phyloP scores from a whole-genome alignment of 768 basidiomycete genomes.

The Psilocybe sp. region DNA sequence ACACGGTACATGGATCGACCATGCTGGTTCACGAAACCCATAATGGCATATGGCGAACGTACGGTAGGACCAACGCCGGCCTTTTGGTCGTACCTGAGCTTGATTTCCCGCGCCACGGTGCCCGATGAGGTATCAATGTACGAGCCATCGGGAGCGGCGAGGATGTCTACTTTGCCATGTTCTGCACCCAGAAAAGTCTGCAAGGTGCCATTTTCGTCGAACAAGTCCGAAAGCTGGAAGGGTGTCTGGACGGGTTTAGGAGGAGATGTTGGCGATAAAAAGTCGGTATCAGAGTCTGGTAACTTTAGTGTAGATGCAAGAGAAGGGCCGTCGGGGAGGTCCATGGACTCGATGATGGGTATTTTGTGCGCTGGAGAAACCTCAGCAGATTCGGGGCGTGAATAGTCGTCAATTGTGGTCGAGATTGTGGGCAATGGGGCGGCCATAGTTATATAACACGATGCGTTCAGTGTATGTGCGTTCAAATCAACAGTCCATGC shows the following conservation, averaged over 20 bases:
- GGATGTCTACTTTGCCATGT: slow-evolving; percentile 53
- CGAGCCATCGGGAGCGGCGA: slow-evolving; percentile 65
- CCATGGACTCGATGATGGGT: slow-evolving; percentile 22
- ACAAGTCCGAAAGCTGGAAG: slow-evolving; percentile 43
- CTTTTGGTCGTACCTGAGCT: slow-evolving; percentile 69
- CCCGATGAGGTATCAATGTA: slow-evolving; percentile 83
- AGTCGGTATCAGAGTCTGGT: slow-evolving; percentile 23
- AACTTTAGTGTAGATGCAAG: slow-evolving; percentile 23
- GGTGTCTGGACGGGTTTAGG: slow-evolving; percentile 29
- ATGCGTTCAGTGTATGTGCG: slow-evolving; percentile 9
- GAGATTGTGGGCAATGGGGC: slow-evolving; percentile 15
- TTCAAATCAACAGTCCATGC: slow-evolving; percentile 27
- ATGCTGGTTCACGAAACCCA: slow-evolving; percentile 79
- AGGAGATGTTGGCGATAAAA: slow-evolving; percentile 40
- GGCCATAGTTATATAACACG: slow-evolving; percentile 18
- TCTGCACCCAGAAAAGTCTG: slow-evolving; percentile 45
- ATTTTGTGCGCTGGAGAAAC: slow-evolving; percentile 19
- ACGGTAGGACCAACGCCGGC: slow-evolving; percentile 63
- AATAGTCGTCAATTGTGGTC: slow-evolving; percentile 22
- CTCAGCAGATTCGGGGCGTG: slow-evolving; percentile 26
- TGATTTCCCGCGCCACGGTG: slow-evolving; percentile 72
- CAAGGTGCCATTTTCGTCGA: slow-evolving; percentile 29
- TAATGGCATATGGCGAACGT: slow-evolving; percentile 79
- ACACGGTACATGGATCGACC: slow-evolving; percentile 77
- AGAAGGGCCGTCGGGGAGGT: slow-evolving; percentile 18